Evolutionary conservation across 371 early-diverging fungal genomes (phyloP).

Genomic region (Mortierella sp.): DNA sequence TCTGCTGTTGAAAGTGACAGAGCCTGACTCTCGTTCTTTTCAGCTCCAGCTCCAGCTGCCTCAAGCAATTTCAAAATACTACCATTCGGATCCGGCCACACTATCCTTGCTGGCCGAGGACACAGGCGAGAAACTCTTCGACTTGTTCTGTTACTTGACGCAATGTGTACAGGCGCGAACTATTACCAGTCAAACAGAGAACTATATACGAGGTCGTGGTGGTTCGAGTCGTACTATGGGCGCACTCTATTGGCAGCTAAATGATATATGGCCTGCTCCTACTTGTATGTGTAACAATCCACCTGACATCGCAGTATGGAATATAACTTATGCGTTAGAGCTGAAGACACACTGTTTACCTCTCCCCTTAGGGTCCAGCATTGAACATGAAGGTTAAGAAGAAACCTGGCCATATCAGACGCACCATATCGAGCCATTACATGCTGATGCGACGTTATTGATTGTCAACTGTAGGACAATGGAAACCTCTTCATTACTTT

Average conservation of each 20-base stretch:
- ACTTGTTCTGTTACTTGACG: conserved; percentile 38
- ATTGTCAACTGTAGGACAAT: conserved; percentile 36
- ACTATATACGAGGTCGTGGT: conserved; percentile 31
- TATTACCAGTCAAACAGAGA: conserved; percentile 37
- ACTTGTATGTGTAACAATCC: conserved; percentile 20
- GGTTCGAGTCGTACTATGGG: conserved; percentile 31
- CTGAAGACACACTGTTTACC: not conserved
- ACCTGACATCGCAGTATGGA: not conserved
- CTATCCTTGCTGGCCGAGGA: not conserved
- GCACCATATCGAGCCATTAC: too few species aligned
- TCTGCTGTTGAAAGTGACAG: not conserved
- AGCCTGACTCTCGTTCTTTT: not conserved
- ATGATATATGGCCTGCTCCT: conserved; percentile 53
- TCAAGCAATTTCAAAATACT: conserved; percentile 12
- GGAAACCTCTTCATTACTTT: conserved; percentile 47
- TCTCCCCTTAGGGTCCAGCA: conserved; percentile 41
- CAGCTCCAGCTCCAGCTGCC: conserved; percentile 37
- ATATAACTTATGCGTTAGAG: not conserved
- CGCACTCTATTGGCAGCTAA: conserved; percentile 51
- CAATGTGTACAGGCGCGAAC: conserved; percentile 43
- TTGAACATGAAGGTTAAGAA: conserved; percentile 36
- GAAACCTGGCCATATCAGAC: not conserved
- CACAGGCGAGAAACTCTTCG: conserved; percentile 15
- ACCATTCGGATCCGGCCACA: conserved; percentile 6
- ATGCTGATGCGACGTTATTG: too few species aligned